phyloP scores from a whole-genome alignment of 78 protist genomes.

The Guillardia theta region DNA sequence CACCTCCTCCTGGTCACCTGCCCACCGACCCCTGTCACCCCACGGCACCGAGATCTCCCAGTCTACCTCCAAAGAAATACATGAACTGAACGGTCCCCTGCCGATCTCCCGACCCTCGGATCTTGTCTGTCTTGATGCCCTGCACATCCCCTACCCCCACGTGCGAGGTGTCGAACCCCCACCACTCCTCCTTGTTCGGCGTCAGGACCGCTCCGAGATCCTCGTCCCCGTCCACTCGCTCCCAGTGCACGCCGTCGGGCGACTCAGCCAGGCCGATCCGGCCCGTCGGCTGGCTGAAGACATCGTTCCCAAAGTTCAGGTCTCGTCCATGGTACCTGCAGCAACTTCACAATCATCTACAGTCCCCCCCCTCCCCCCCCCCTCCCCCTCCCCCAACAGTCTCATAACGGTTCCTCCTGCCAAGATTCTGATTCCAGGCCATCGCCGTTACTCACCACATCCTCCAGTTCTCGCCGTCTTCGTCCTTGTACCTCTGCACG shows the following conservation, averaged over 20 bases:
- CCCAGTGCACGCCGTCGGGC: background rate
- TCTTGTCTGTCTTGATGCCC: background rate
- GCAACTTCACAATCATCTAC: no score
- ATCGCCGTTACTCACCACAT: no score
- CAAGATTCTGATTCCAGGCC: no score
- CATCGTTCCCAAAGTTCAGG: background rate
- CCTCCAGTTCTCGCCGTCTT: no score
- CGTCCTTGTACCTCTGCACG: no score
- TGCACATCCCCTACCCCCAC: background rate
- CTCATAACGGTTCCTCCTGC: no score
- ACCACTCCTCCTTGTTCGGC: conserved; percentile 24
- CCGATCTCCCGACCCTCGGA: background rate
- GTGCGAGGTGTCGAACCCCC: background rate
- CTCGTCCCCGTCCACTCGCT: background rate
- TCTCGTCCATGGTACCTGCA: no score
- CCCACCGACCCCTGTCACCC: no score
- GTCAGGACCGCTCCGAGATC: background rate
- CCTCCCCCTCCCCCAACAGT: no score
- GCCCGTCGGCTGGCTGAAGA: background rate
- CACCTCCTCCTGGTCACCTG: background rate
- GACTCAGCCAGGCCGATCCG: background rate
- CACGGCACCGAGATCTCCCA: background rate
- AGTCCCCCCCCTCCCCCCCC: no score
- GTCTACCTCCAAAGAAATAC: background rate
- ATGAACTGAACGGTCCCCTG: background rate